Conservation (phyloP, 2,329 filamentous ascomycete genomes). For the Pseudogymnoascus sp. region DNA sequence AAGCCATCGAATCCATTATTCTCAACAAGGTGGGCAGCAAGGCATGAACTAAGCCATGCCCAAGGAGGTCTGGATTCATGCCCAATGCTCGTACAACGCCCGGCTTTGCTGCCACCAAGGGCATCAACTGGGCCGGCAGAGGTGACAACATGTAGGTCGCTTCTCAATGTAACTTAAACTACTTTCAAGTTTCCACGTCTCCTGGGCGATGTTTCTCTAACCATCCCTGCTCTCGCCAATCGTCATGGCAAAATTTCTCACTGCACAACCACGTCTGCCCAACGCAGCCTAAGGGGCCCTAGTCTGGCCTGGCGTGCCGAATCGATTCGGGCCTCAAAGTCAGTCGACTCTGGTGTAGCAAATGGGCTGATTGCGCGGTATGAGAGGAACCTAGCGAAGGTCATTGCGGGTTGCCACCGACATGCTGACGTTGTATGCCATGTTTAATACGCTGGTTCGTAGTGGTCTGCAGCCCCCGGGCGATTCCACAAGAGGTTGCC, state of each 20-base stretch:
- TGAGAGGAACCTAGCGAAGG: constrained; percentile 2
- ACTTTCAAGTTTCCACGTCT: neutral
- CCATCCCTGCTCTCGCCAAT: neutral
- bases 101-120: constrained; percentile 3
- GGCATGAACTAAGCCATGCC: constrained; percentile 4
- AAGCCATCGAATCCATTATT: neutral
- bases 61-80: constrained; percentile 7
- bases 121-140: neutral
- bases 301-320: neutral
- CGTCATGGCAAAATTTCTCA: neutral
- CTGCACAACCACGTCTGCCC: constrained; percentile 7
- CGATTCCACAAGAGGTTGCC: constrained; percentile 7
- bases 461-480: neutral
- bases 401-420: neutral
- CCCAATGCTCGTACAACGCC: constrained; percentile 2
- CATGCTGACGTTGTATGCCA: neutral
- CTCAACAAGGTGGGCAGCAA: constrained; percentile 8
- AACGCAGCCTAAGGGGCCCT: constrained; percentile 5
- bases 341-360: constrained; percentile 1
- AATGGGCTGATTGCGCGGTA: neutral
- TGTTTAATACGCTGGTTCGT: constrained; percentile 5
- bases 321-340: constrained; percentile 5
- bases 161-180: constrained; percentile 5
- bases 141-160: neutral
- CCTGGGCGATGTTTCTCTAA: neutral